phyloP scores from a whole-genome alignment of 768 basidiomycete species.

The Gloeopeniophorella convolvens region DNA sequence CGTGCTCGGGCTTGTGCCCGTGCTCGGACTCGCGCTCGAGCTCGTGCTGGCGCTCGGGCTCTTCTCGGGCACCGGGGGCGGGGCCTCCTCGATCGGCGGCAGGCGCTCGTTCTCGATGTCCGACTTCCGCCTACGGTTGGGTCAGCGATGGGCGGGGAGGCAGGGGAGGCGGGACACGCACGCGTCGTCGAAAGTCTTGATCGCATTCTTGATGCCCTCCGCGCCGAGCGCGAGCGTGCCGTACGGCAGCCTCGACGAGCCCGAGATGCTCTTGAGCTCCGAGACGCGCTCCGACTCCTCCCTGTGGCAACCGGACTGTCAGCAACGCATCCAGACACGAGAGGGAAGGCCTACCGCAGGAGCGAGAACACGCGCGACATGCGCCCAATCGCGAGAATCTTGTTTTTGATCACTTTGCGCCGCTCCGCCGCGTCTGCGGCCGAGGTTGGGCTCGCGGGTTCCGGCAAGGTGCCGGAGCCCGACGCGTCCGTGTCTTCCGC shows the following conservation, averaged over 20 bases:
- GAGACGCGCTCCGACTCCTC: conserved; percentile 98
- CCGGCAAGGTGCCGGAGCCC: conserved; percentile 36
- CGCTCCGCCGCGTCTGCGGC: conserved; percentile 60
- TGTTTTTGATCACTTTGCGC: conserved; percentile 92
- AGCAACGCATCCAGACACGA: conserved; percentile 25
- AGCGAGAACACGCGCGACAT: conserved; percentile 95
- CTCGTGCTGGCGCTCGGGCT: not conserved
- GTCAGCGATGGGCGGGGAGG: not conserved
- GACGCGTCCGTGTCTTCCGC: conserved; percentile 58
- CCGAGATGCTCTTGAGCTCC: conserved; percentile 88
- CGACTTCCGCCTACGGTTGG: conserved; percentile 67
- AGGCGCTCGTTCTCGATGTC: conserved; percentile 99
- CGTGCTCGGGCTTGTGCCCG: not conserved
- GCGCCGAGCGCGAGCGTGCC: conserved; percentile 81
- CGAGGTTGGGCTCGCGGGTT: conserved; percentile 32
- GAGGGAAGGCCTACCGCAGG: too few relatives aligned
- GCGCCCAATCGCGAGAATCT: conserved; percentile 94
- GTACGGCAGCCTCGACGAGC: conserved; percentile 71
- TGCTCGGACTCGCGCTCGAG: too few relatives aligned
- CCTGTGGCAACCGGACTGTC: conserved; percentile 33
- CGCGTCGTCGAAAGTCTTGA: conserved; percentile 93
- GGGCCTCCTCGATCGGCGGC: conserved; percentile 45
- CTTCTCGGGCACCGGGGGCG: not conserved
- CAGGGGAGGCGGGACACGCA: conserved; percentile 39
- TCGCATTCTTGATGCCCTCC: conserved; percentile 93